Conservation (phyloP, 2,329 filamentous ascomycete genomes). For the Monilinia fructigena region DNA sequence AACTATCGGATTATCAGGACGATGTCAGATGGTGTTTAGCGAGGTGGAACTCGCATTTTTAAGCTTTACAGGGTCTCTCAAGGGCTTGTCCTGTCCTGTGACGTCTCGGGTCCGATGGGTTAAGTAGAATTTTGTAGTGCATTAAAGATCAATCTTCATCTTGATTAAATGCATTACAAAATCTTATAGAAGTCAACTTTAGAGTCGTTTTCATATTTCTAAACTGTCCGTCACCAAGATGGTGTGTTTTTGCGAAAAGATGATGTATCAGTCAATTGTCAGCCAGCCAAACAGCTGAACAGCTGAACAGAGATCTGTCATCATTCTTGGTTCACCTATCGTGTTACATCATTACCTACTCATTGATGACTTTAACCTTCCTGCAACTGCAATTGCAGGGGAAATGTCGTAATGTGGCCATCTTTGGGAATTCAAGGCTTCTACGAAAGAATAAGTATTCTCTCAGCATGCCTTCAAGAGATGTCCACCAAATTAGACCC, state of each 20-base stretch:
- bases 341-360: neutral
- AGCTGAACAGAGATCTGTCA: slow-evolving; percentile 17
- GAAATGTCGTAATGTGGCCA: neutral
- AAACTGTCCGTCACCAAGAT: neutral
- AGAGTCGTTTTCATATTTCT: neutral
- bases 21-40: slow-evolving; percentile 14
- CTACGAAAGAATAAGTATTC: neutral
- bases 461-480: neutral
- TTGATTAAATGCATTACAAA: slow-evolving; percentile 8
- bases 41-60: neutral
- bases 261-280: neutral
- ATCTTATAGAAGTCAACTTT: neutral
- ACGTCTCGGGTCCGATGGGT: neutral
- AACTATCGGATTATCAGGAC: neutral
- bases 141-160: slow-evolving; percentile 1
- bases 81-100: neutral
- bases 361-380: neutral
- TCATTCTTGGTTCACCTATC: neutral
- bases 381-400: neutral
- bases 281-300: neutral
- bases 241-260: neutral
- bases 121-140: neutral
- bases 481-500: too few species aligned
- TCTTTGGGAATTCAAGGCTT: too few species aligned
- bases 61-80: neutral